phyloP scores from a whole-genome alignment of 164 flowering plant genomes.

The Macadamia tetraphylla region DNA sequence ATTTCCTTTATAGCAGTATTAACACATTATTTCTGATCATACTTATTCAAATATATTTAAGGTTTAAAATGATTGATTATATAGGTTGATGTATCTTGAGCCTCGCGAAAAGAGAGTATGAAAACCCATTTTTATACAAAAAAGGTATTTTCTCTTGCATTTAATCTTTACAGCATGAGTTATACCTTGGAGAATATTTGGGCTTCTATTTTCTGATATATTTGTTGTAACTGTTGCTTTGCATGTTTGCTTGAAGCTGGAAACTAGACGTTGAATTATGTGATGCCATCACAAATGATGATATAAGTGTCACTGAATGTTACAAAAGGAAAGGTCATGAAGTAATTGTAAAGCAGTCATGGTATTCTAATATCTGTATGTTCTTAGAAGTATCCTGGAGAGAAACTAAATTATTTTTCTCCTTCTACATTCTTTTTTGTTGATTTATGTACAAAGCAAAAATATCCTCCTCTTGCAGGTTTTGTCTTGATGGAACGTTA shows the following conservation, averaged over 20 bases:
- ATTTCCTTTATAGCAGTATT: not conserved
- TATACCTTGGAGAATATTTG: not conserved
- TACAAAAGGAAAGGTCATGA: conserved; percentile 96
- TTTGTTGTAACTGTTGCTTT: conserved; percentile 7
- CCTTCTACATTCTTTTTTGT: not conserved
- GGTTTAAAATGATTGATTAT: conserved; percentile 8
- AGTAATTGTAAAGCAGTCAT: conserved; percentile 31
- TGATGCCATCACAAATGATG: conserved; percentile 80
- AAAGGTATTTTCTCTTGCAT: conserved; percentile 48
- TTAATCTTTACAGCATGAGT: not conserved
- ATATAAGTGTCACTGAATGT: conserved; percentile 85
- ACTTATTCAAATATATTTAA: not conserved
- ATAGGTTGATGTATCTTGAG: conserved; percentile 57
- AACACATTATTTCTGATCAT: not conserved
- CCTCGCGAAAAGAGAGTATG: conserved; percentile 86
- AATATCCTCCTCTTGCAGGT: conserved; percentile 40
- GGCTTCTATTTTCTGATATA: conserved; percentile 1
- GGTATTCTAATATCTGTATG: not conserved
- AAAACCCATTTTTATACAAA: conserved; percentile 79
- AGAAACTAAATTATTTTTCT: not conserved
- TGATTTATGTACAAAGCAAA: not conserved
- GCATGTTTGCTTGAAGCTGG: conserved; percentile 51
- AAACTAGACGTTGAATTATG: conserved; percentile 64
- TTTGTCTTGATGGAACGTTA: conserved; percentile 57
- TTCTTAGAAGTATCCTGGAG: not conserved